These are phyloP conservation scores for Clathrospora elynae DNA, from an alignment of 2,329 filamentous ascomycete species.

Conservation along the genomic window DNA sequence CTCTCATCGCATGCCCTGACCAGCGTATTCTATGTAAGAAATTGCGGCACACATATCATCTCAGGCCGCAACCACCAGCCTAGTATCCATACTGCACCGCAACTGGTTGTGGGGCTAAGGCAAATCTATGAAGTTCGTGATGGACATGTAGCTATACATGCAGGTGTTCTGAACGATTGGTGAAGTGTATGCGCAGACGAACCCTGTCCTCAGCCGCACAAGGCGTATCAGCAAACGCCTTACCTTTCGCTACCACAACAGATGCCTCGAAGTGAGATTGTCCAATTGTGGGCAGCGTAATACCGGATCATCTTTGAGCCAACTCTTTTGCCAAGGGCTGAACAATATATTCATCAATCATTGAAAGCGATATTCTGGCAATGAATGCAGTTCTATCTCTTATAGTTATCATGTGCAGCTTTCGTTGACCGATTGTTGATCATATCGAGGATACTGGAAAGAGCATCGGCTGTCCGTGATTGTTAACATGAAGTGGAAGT, in stretches of 20 bases:
- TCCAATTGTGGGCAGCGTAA: not conserved
- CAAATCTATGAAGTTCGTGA: not conserved
- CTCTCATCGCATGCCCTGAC: conserved; percentile 10
- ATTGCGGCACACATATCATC: conserved; percentile 6
- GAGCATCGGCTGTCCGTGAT: no score
- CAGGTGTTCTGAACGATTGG: conserved; percentile 5
- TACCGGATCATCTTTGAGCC: conserved; percentile 1
- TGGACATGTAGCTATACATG: not conserved
- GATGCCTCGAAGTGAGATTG: not conserved
- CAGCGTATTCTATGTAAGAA: conserved; percentile 4
- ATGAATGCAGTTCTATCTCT: not conserved
- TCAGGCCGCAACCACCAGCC: conserved; percentile 11
- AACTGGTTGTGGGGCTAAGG: conserved; percentile 3
- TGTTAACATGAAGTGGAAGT: no score
- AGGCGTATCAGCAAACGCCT: conserved; percentile 4
- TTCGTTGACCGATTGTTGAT: no score
- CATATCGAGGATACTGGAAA: no score
- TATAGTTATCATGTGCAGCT: no score
- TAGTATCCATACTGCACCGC: conserved; percentile 7
- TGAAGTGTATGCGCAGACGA: not conserved
- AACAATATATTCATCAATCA: not conserved
- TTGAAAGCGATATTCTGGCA: not conserved
- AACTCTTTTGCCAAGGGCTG: conserved; percentile 1
- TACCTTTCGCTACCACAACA: conserved; percentile 4
- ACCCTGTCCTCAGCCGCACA: conserved; percentile 10